Percentiles rank a stretch among this genome's conserved stretches.
phyloP scores from a whole-genome alignment of 805 yeast genomes.

The Sugiyamaella valdiviana region DNA sequence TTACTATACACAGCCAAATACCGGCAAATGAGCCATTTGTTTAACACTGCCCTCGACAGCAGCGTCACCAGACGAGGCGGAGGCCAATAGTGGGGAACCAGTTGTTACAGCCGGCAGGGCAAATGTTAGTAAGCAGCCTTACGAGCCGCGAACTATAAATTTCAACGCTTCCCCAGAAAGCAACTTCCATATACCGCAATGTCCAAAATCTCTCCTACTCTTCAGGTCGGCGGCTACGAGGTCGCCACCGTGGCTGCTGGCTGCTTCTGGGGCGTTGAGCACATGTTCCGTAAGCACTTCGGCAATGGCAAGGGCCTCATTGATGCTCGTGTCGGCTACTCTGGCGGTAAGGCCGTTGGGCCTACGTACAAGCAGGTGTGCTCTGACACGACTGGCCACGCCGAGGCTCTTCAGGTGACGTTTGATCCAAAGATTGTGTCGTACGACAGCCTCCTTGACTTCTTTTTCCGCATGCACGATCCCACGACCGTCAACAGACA shows the following conservation, averaged over 20 bases:
- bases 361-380: conserved; percentile 74
- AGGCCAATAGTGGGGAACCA: no score
- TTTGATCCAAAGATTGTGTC: conserved; percentile 65
- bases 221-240: conserved; percentile 42
- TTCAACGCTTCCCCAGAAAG: no score
- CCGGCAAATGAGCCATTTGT: no score
- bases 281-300: conserved; percentile 67
- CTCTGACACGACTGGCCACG: conserved; percentile 66
- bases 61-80: no score
- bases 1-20: no score
- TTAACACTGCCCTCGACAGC: no score
- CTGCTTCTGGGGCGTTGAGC: conserved; percentile 57
- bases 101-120: no score
- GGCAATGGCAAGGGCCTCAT: conserved; percentile 52
- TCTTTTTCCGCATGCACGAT: conserved; percentile 89
- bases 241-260: conserved; percentile 59
- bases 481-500: conserved; percentile 81
- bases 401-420: conserved; percentile 78
- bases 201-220: conserved; percentile 23
- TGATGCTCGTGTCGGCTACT: conserved; percentile 83
- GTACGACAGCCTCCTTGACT: conserved; percentile 60
- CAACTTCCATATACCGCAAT: no score
- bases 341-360: conserved; percentile 57
- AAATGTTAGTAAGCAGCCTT: no score
- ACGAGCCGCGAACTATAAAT: no score